These are phyloP conservation scores for Phanerodontia chrysosporium DNA, from an alignment of 768 basidiomycete genomes.

Conservation along the genomic window DNA sequence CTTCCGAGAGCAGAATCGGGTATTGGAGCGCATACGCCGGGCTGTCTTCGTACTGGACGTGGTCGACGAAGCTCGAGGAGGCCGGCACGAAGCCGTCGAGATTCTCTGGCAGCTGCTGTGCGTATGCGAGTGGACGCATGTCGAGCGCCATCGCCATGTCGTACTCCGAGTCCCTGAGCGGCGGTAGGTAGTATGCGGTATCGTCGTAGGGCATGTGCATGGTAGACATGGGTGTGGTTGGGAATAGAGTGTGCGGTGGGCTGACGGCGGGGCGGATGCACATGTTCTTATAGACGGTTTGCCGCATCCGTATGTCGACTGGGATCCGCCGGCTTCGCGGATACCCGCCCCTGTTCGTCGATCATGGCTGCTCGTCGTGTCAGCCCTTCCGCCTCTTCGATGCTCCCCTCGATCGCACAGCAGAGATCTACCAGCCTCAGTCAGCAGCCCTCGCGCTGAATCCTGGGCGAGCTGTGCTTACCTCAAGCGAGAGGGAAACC, in stretches of 20 bases:
- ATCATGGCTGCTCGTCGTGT: neutral
- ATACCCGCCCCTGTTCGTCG: slow-evolving; percentile 1
- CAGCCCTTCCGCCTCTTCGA: neutral
- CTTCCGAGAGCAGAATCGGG: neutral
- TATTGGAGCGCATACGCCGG: neutral
- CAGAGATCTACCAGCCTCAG: neutral
- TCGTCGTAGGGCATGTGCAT: slow-evolving; percentile 18
- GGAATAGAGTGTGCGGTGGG: slow-evolving; percentile 5
- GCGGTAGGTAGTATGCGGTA: slow-evolving; percentile 9
- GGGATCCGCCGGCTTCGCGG: slow-evolving; percentile 1
- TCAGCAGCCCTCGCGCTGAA: neutral
- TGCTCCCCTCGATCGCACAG: neutral
- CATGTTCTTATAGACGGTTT: slow-evolving; percentile 1
- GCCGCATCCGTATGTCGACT: neutral
- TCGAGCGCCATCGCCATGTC: slow-evolving; percentile 18
- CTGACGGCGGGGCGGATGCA: slow-evolving; percentile 9
- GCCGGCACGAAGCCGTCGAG: neutral
- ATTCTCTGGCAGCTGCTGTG: neutral
- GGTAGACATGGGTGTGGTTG: slow-evolving; percentile 15
- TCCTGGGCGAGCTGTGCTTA: too few relatives aligned
- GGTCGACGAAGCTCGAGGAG: neutral
- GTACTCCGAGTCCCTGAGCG: slow-evolving; percentile 3
- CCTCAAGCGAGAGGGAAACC: too few relatives aligned
- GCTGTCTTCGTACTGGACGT: too few relatives aligned
- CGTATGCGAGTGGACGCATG: neutral